Evolutionary conservation across 2,329 filamentous ascomycete genomes (phyloP), one percentile per base, ranked within the genome.

Genomic region (Neospermospora avenae): DNA sequence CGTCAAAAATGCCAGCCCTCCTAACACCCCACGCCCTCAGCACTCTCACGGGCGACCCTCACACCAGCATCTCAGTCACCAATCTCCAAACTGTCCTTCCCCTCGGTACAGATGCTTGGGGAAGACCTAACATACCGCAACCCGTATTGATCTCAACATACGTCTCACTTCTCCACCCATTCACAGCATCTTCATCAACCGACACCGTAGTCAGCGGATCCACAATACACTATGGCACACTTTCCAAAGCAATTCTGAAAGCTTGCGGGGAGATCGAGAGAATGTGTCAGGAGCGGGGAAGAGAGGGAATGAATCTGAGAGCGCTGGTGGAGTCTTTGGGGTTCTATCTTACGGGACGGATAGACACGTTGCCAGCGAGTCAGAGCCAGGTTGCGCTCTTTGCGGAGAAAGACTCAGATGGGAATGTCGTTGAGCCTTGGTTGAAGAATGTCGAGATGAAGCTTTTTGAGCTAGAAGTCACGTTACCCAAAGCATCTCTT

Each of bases 201-300:
- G 89, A 93, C 74, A 75, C 76, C 8, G 80, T 93, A 35, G 80
- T 93, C 35, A 81, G 84, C 48, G 73, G 74, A n/a, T 88, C 88
- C 70, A 92, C 89, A 2, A 84, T 91, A 24, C 87, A 93, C 75
- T 93, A 93, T 69, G 89, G 89, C 1, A 79, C 77, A 10, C 78
- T 92, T 14, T 86, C 84, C 75, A 91, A 91, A 74, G 78, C 79
- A 0, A 78, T 92, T 14, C 75, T 87, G 34, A 72, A 74, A 24
- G 76, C 75, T 13, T 64, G 65, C 20, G 24, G 35, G 11, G 52
- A 8, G 45, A 4, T 69, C 68, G 49, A 31, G 39, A 18, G 54
- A 46, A 3, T 24, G 61, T 6, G 56, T 57, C 6, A 49, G 34
- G 16, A 58, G 60, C 20, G 55, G 59, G 13, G 24, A 37, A 8